Percentiles rank a stretch among this genome's conserved stretches.
Conservation (phyloP, 257 asterid genomes). For the Capsicum pubescens region DNA sequence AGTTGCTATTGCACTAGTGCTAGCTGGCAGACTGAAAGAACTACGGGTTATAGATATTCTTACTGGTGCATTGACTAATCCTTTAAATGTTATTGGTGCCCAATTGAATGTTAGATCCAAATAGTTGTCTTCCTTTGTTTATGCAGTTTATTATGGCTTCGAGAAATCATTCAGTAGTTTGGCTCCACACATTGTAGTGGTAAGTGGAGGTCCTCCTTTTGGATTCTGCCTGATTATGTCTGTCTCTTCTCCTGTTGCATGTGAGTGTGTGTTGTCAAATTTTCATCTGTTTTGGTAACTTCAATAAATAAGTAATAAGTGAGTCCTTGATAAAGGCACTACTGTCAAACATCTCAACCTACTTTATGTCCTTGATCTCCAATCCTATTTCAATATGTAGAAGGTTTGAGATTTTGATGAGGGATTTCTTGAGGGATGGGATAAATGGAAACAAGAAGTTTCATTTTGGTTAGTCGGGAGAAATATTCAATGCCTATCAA, state of each 20-base stretch:
- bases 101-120: constrained; percentile 34
- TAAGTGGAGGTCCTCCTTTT: constrained; percentile 39
- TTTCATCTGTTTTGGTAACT: constrained; percentile 1
- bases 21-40: constrained; percentile 91
- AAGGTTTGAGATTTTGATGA: constrained; percentile 21
- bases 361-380: not conserved
- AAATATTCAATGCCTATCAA: not conserved
- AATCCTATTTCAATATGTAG: not conserved
- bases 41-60: constrained; percentile 66
- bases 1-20: constrained; percentile 68
- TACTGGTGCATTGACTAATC: constrained; percentile 65
- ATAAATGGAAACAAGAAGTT: constrained; percentile 5
- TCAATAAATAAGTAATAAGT: not conserved
- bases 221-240: constrained; percentile 21
- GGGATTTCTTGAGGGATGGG: not conserved
- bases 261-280: constrained; percentile 4
- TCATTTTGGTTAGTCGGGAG: constrained; percentile 1
- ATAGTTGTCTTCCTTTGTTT: constrained; percentile 28
- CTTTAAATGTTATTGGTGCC: constrained; percentile 29
- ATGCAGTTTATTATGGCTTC: constrained; percentile 87
- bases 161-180: constrained; percentile 73
- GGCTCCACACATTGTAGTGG: constrained; percentile 88
- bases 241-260: constrained; percentile 12
- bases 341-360: constrained; percentile 2
- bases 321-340: constrained; percentile 11